Evolutionary conservation across 176 grass and related monocot genomes (phyloP).

Genomic region (Otatea glauca): DNA sequence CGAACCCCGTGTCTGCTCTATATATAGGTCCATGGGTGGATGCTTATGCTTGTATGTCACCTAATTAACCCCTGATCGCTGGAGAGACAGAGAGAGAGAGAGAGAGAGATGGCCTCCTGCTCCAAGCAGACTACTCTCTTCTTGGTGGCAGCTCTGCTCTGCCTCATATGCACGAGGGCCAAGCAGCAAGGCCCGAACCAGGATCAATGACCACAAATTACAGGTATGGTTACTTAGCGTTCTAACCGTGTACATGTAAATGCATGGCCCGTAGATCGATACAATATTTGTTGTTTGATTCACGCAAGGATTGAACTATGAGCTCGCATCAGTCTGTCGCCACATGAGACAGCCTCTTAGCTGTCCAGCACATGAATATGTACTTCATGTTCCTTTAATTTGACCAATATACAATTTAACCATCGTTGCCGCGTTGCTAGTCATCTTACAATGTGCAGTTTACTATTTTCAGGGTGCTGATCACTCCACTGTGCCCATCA

Average conservation of each 20-base stretch:
- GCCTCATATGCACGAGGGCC: slow-evolving; percentile 41
- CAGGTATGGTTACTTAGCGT: slow-evolving; percentile 28
- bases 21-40: slow-evolving; percentile 26
- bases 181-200: slow-evolving; percentile 44
- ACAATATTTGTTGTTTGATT: background rate
- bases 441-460: background rate
- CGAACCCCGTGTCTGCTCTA: background rate
- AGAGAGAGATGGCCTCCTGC: slow-evolving; percentile 28
- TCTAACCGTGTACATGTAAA: background rate
- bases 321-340: background rate
- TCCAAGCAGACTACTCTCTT: slow-evolving; percentile 43
- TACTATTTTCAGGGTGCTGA: slow-evolving; percentile 28
- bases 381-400: background rate
- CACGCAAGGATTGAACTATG: background rate
- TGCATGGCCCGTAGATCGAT: background rate
- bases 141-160: slow-evolving; percentile 44
- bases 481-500: background rate
- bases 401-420: background rate
- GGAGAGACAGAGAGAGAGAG: too few relatives aligned
- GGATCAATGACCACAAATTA: slow-evolving; percentile 25
- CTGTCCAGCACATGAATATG: background rate
- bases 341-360: background rate
- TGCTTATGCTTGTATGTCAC: slow-evolving; percentile 23
- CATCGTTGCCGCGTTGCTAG: background rate
- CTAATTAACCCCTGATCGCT: background rate